Conservation (phyloP, 78 protist genomes). For the Dictyostelium brefeldianum region DNA sequence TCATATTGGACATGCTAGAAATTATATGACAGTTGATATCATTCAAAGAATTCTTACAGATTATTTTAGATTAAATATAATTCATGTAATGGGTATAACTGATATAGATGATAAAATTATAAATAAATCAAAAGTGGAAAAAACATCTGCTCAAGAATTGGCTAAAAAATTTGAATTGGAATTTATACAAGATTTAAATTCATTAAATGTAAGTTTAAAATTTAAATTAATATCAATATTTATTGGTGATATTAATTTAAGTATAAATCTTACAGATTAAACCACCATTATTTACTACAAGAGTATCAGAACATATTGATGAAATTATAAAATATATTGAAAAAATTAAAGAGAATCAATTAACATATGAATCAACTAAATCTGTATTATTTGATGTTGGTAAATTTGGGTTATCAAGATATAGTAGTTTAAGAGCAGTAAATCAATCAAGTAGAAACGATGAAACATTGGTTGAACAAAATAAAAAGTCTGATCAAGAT, state of each 20-base stretch:
- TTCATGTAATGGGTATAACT: constrained; percentile 90
- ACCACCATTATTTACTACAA: constrained; percentile 72
- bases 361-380: constrained; percentile 50
- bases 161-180: constrained; percentile 64
- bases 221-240: too few relatives aligned
- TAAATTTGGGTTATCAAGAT: constrained; percentile 30
- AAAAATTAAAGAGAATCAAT: constrained; percentile 52
- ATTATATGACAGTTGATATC: constrained; percentile 97
- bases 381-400: constrained; percentile 58
- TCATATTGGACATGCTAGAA: constrained; percentile 92
- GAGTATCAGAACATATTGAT: constrained; percentile 80
- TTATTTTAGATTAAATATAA: constrained; percentile 87
- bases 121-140: constrained; percentile 46
- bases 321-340: constrained; percentile 63
- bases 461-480: constrained; percentile 33
- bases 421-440: constrained; percentile 12
- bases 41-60: constrained; percentile 95
- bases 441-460: constrained; percentile 13
- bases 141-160: constrained; percentile 23
- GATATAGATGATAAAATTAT: constrained; percentile 93
- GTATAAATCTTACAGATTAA: constrained; percentile 43
- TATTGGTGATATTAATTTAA: too few relatives aligned
- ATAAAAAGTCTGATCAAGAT: constrained; percentile 31
- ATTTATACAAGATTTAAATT: constrained; percentile 63
- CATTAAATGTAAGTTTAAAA: constrained; percentile 53